Conservation (phyloP, 768 basidiomycete genomes). For the Phaffia tasmanica region DNA sequence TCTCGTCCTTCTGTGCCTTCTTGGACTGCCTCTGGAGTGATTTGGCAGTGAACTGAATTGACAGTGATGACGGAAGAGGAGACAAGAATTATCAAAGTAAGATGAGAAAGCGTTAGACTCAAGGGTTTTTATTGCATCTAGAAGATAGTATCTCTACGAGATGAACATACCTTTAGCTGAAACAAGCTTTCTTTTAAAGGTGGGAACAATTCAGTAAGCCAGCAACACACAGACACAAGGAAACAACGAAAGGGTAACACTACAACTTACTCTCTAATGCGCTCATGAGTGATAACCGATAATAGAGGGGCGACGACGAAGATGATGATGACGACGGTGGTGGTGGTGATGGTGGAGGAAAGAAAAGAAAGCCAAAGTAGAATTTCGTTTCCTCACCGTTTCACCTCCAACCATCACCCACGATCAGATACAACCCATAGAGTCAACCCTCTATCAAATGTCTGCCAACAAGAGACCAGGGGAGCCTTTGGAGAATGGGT, state of each 20-base stretch:
- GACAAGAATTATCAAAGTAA: background rate
- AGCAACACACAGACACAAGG: background rate
- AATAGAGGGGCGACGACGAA: background rate
- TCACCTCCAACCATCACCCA: no score
- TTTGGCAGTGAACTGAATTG: conserved; percentile 86
- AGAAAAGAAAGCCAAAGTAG: no score
- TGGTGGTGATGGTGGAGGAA: conserved; percentile 4
- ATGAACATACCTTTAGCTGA: conserved; percentile 71
- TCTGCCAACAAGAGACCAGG: no score
- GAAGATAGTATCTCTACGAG: conserved; percentile 3
- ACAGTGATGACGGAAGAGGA: background rate
- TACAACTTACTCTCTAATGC: conserved; percentile 22
- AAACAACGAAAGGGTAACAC: no score
- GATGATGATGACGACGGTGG: background rate
- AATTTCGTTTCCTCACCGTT: no score
- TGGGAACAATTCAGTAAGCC: conserved; percentile 5
- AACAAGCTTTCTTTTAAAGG: conserved; percentile 74
- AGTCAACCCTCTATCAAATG: no score
- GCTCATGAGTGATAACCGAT: conserved; percentile 3
- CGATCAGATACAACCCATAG: no score
- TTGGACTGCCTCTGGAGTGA: conserved; percentile 85
- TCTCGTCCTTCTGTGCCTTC: conserved; percentile 95
- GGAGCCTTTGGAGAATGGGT: no score
- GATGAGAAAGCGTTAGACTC: background rate
- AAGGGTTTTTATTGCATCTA: background rate